These are phyloP conservation scores for Backusella tarrabulga DNA, from an alignment of 192 early-diverging fungal species.

Conservation along the genomic window DNA sequence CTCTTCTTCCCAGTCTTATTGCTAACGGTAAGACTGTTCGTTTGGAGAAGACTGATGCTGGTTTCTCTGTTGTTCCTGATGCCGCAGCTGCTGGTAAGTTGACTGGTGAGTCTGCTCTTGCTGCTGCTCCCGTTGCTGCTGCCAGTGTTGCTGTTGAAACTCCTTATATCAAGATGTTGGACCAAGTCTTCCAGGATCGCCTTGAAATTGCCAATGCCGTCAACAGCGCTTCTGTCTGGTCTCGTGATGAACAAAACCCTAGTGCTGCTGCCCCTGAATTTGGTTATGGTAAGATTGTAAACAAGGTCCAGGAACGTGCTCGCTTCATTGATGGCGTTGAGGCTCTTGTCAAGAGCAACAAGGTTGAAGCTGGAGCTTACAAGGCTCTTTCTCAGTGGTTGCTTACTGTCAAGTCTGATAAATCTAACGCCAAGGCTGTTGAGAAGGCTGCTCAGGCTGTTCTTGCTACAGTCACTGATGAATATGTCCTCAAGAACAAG, in stretches of 20 bases:
- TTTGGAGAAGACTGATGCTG: background rate
- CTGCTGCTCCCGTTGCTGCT: conserved; percentile 24
- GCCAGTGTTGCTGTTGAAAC: conserved; percentile 50
- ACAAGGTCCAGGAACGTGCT: conserved; percentile 64
- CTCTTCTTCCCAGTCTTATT: conserved; percentile 29
- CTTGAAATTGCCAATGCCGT: conserved; percentile 80
- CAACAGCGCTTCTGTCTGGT: conserved; percentile 70
- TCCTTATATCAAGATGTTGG: conserved; percentile 80
- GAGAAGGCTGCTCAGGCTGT: conserved; percentile 34
- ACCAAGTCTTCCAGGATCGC: conserved; percentile 74
- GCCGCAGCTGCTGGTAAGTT: conserved; percentile 13
- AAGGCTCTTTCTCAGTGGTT: conserved; percentile 70
- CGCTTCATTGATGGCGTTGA: conserved; percentile 64
- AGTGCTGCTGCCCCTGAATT: conserved; percentile 74
- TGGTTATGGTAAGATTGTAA: conserved; percentile 79
- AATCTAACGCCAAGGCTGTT: conserved; percentile 20
- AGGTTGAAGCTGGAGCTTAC: conserved; percentile 47
- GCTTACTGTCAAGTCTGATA: conserved; percentile 38
- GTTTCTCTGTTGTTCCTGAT: background rate
- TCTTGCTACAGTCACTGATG: background rate
- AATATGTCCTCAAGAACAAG: conserved; percentile 29
- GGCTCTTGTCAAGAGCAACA: conserved; percentile 49
- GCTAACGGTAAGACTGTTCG: conserved; percentile 15
- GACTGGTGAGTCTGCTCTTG: conserved; percentile 18
- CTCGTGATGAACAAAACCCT: conserved; percentile 50